Evolutionary conservation across 345 rosid genomes (phyloP), one percentile per base, ranked within the genome.

Genomic region (Nephelium lappaceum): DNA sequence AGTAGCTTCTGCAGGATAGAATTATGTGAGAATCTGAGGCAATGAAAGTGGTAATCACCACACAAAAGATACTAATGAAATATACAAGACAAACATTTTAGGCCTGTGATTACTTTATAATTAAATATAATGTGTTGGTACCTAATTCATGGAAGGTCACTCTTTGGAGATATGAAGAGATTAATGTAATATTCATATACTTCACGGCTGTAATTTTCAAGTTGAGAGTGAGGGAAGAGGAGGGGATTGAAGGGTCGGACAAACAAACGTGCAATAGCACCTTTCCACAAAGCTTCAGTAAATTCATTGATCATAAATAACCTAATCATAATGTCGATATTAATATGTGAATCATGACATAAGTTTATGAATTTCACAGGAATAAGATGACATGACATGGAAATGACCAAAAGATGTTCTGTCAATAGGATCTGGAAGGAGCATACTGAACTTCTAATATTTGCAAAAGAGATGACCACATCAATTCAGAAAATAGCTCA

Each of bases 1-100:
- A 97, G 85, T 97, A 97, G 83, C 98, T 94, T 82, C 99, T 91
- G 93, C 85, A 81, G 51, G 24, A 75, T 31, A 42, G 24, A 25
- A 57, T 69, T 62, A 65, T 80, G 77, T 75, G 76, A 42, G 62
- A 57, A 63, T 12, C 18, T 5, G 42, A 36, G 71, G 58, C 38
- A 74, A 53, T n/a, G 39, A 51, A 49, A 21, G 11, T 27, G 10
- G 31, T 23, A 15, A 10, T 11, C 8, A 57, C 31, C 0, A 45
- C 51, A 31, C 36, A 2, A 61, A 61, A 23, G 23, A 25, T 55
- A 39, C 15, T 53, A 15, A 12, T 58, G 42, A 31, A 31, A 31
- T 31, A 31, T 2, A 31, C 36, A 2, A 31, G 36, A 31, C 36
- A 31, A 31, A 31, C 36, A 31, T 61, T 60, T 38, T 61, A 0